Conservation (phyloP, 1,139 yeast species). For the Magnusiomyces suaveolens region DNA sequence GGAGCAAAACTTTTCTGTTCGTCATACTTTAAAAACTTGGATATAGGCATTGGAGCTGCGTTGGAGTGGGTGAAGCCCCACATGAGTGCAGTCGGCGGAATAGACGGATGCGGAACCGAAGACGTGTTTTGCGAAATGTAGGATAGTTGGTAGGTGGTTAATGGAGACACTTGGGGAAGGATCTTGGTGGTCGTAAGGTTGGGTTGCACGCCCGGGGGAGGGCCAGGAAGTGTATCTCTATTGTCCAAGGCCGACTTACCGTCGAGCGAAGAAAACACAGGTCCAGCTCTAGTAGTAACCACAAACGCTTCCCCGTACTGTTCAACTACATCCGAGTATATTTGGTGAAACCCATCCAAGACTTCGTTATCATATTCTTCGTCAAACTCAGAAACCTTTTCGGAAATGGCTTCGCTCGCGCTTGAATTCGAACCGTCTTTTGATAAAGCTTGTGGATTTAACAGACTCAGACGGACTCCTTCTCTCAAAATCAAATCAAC, state of each 20-base stretch:
- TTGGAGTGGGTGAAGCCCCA: conserved; percentile 74
- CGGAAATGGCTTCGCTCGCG: conserved; percentile 18
- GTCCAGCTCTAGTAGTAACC: conserved; percentile 42
- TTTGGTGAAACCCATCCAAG: conserved; percentile 53
- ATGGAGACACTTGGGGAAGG: conserved; percentile 41
- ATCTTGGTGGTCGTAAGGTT: conserved; percentile 51
- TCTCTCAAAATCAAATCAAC: conserved; percentile 69
- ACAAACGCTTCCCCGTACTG: conserved; percentile 58
- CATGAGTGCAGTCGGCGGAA: conserved; percentile 58
- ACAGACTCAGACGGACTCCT: conserved; percentile 40
- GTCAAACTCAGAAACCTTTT: conserved; percentile 19
- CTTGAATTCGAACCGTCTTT: conserved; percentile 13
- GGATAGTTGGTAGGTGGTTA: conserved; percentile 39
- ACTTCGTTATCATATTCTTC: conserved; percentile 31
- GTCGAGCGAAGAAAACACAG: conserved; percentile 60
- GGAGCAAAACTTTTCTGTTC: conserved; percentile 68
- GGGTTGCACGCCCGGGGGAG: conserved; percentile 43
- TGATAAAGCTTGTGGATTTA: conserved; percentile 23
- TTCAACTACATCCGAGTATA: conserved; percentile 49
- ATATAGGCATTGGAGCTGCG: conserved; percentile 72
- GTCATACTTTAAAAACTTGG: conserved; percentile 71
- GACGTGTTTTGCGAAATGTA: conserved; percentile 41
- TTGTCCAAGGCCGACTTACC: conserved; percentile 59
- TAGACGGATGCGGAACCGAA: conserved; percentile 53
- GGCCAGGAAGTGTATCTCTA: conserved; percentile 33